These are phyloP conservation scores for Chrysosporium keratinophilum DNA, from an alignment of 2,329 filamentous ascomycete genomes.

Conservation along the genomic window DNA sequence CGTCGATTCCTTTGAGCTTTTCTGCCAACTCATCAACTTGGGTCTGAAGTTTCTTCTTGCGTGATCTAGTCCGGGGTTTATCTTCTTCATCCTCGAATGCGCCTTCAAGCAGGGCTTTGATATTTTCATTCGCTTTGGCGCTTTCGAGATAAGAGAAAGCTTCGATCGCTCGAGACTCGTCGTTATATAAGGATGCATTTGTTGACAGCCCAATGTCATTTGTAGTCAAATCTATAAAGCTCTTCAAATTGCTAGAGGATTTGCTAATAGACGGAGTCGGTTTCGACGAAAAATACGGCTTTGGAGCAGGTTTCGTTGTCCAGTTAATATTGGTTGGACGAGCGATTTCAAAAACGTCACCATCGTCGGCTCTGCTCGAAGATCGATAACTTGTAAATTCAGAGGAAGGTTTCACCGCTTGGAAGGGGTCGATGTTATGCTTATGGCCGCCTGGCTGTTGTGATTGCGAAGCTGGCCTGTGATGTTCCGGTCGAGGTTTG, in stretches of 20 bases:
- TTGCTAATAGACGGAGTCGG: slow-evolving; percentile 31
- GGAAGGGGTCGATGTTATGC: slow-evolving; percentile 32
- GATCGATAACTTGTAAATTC: slow-evolving; percentile 27
- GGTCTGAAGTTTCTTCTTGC: slow-evolving; percentile 31
- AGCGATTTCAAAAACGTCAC: slow-evolving; percentile 37
- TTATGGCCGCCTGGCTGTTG: slow-evolving; percentile 17
- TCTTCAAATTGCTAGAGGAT: slow-evolving; percentile 35
- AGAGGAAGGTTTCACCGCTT: slow-evolving; percentile 28
- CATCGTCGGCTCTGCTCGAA: slow-evolving; percentile 20
- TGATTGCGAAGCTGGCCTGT: slow-evolving; percentile 27
- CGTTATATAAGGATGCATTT: slow-evolving; percentile 38
- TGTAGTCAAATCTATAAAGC: slow-evolving; percentile 42
- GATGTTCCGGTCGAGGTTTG: slow-evolving; percentile 42
- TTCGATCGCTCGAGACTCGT: slow-evolving; percentile 46
- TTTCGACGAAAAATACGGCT: slow-evolving; percentile 45
- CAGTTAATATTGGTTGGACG: slow-evolving; percentile 41
- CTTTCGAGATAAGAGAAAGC: slow-evolving; percentile 43
- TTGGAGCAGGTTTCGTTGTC: slow-evolving; percentile 42
- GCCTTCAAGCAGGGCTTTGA: slow-evolving; percentile 42
- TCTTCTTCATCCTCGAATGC: slow-evolving; percentile 44
- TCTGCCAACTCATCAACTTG: slow-evolving; percentile 36
- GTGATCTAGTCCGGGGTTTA: slow-evolving; percentile 29
- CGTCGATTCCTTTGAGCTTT: slow-evolving; percentile 35
- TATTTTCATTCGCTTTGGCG: slow-evolving; percentile 43
- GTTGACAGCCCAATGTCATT: slow-evolving; percentile 40